phyloP scores from a whole-genome alignment of 495 filamentous ascomycete species.

The Apodospora peruviana region DNA sequence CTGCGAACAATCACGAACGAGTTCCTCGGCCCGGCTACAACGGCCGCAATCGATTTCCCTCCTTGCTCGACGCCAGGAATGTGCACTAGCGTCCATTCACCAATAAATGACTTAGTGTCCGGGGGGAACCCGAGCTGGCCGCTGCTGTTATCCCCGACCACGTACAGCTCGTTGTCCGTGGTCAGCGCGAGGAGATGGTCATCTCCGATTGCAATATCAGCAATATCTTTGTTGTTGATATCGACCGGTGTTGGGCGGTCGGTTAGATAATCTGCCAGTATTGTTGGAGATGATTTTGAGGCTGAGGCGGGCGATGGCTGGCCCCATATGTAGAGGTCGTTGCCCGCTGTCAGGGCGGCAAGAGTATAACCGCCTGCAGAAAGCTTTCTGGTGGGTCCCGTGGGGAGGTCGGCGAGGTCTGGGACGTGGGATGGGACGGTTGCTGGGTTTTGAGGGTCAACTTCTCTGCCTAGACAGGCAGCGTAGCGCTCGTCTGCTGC shows the following conservation, averaged over 20 bases:
- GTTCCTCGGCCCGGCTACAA: slow-evolving; percentile 41
- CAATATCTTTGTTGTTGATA: slow-evolving; percentile 36
- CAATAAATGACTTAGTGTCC: slow-evolving; percentile 6
- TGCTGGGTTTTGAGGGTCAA: slow-evolving; percentile 7
- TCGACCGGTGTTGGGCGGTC: slow-evolving; percentile 27
- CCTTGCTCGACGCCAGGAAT: slow-evolving; percentile 20
- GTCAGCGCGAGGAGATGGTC: slow-evolving; percentile 53
- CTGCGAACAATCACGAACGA: slow-evolving; percentile 36
- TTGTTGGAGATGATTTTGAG: neutral
- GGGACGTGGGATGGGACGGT: slow-evolving; percentile 37
- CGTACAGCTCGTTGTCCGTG: slow-evolving; percentile 45
- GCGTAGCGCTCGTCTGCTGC: slow-evolving; percentile 52
- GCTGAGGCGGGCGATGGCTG: slow-evolving; percentile 4
- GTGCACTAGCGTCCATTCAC: slow-evolving; percentile 29
- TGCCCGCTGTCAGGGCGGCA: slow-evolving; percentile 50
- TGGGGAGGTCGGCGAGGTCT: slow-evolving; percentile 45
- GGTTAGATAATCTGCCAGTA: slow-evolving; percentile 9
- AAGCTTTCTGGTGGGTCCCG: slow-evolving; percentile 47
- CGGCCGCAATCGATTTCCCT: slow-evolving; percentile 18
- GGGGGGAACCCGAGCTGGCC: slow-evolving; percentile 57
- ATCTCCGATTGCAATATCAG: slow-evolving; percentile 54
- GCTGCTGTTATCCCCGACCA: slow-evolving; percentile 47
- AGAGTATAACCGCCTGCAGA: slow-evolving; percentile 49
- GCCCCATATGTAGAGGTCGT: slow-evolving; percentile 64
- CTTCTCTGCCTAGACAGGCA: slow-evolving; percentile 41